Evolutionary conservation across 2,329 filamentous ascomycete species (phyloP).

Genomic region (Chaetomiaceae sp.): DNA sequence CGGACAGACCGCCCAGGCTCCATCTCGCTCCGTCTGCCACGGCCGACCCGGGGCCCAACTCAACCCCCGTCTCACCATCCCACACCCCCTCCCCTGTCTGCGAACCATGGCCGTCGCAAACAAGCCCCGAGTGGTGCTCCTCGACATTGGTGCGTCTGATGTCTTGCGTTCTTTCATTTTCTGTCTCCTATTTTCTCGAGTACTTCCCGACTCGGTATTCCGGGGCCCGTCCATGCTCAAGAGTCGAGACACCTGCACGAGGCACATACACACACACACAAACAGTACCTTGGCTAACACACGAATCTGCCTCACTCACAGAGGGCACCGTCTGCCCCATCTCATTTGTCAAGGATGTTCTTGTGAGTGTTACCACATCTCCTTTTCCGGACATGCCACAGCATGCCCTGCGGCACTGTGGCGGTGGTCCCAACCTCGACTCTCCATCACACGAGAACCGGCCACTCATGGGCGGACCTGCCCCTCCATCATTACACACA

Average conservation of each 20-base stretch:
- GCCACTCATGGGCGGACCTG: conserved; percentile 15
- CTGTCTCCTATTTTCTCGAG: background rate
- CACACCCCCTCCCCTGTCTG: conserved; percentile 1
- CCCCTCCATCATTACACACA: conserved; percentile 6
- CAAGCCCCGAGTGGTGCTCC: conserved; percentile 42
- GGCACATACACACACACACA: no score
- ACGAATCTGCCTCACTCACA: conserved; percentile 35
- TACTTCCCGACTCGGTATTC: no score
- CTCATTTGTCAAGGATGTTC: conserved; percentile 76
- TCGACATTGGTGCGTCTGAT: conserved; percentile 50
- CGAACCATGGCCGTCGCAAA: conserved; percentile 33
- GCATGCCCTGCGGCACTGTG: conserved; percentile 2
- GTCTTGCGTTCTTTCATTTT: conserved; percentile 15
- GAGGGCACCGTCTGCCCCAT: conserved; percentile 81
- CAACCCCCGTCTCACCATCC: background rate
- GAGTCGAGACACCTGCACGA: no score
- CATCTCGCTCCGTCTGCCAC: background rate
- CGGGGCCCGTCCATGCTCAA: no score
- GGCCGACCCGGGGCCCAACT: background rate
- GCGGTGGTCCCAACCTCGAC: conserved; percentile 2
- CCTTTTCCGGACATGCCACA: conserved; percentile 9
- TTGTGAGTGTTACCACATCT: conserved; percentile 53
- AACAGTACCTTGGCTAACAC: conserved; percentile 43
- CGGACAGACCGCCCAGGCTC: background rate
- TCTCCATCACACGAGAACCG: conserved; percentile 8